Percentiles rank a stretch among this genome's conserved stretches.
phyloP scores from a whole-genome alignment of 805 yeast species.

The Metschnikowia gruessii region DNA sequence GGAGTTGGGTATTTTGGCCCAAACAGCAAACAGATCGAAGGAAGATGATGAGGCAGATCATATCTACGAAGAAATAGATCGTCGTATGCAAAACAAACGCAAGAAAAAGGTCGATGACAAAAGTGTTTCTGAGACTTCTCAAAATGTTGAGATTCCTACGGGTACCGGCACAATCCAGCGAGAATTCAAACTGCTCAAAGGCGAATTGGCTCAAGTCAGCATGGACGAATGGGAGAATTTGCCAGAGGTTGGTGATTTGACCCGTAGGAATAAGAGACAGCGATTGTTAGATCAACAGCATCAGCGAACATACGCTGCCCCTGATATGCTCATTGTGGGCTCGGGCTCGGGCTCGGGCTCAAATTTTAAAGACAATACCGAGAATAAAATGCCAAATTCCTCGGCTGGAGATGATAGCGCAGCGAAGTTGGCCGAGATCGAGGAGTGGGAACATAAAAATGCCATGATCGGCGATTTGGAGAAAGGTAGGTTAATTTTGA shows the following conservation, averaged over 20 bases:
- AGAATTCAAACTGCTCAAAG: conserved; percentile 70
- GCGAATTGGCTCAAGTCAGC: conserved; percentile 54
- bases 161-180: conserved; percentile 26
- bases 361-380: conserved; percentile 14
- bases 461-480: conserved; percentile 19
- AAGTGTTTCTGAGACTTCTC: neutral
- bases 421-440: conserved; percentile 14
- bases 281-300: conserved; percentile 59
- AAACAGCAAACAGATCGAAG: conserved; percentile 27
- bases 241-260: conserved; percentile 88
- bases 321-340: conserved; percentile 59
- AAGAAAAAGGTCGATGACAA: conserved; percentile 16
- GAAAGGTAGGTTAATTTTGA: conserved; percentile 56
- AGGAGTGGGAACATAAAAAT: conserved; percentile 14
- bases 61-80: conserved; percentile 66
- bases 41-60: conserved; percentile 79
- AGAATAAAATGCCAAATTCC: neutral
- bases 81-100: conserved; percentile 33
- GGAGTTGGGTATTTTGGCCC: conserved; percentile 34
- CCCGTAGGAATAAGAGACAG: conserved; percentile 71
- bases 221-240: conserved; percentile 74
- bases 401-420: neutral
- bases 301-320: conserved; percentile 76
- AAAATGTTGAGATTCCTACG: conserved; percentile 14
- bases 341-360: conserved; percentile 9